Conservation (phyloP, 2,329 filamentous ascomycete species). For the Diplodia sapinea region DNA sequence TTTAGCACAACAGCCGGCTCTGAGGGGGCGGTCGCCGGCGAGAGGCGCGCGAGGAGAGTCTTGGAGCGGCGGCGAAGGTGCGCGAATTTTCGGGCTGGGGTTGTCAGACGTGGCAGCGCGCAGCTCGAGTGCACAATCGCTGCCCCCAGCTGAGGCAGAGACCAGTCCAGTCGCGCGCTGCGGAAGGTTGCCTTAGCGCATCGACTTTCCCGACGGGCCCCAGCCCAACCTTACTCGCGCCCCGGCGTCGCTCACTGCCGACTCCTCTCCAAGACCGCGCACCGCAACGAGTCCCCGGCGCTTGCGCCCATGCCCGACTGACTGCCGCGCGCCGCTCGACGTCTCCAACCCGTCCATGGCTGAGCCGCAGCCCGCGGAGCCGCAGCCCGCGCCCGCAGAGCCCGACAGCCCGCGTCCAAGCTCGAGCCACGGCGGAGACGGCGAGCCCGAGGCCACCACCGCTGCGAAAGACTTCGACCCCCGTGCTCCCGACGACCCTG, state of each 20-base stretch:
- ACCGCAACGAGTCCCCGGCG: background rate
- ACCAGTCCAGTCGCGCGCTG: background rate
- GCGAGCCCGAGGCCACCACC: constrained; percentile 6
- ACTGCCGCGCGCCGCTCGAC: background rate
- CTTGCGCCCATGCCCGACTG: constrained; percentile 15
- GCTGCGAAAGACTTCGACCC: constrained; percentile 18
- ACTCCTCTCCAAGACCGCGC: background rate
- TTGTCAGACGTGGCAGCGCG: constrained; percentile 22
- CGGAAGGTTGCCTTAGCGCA: constrained; percentile 1
- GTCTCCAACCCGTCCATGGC: constrained; percentile 12
- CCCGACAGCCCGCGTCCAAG: background rate
- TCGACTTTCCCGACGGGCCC: no score
- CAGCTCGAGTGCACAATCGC: background rate
- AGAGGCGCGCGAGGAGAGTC: background rate
- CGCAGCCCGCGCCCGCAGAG: constrained; percentile 1
- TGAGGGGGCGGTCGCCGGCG: constrained; percentile 2
- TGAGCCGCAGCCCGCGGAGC: constrained; percentile 33
- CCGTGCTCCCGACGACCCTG: constrained; percentile 13
- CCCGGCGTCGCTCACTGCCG: constrained; percentile 9
- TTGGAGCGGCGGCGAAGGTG: background rate
- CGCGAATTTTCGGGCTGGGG: constrained; percentile 2
- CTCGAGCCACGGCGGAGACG: constrained; percentile 9
- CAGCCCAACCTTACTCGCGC: constrained; percentile 7
- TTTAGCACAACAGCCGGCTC: constrained; percentile 8
- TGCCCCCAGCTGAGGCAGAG: constrained; percentile 6